A percentile compares a stretch with the other conserved stretches of the same genome.
Conservation (phyloP, 129 eudicot genomes). For the Chrysanthemum seticuspe region DNA sequence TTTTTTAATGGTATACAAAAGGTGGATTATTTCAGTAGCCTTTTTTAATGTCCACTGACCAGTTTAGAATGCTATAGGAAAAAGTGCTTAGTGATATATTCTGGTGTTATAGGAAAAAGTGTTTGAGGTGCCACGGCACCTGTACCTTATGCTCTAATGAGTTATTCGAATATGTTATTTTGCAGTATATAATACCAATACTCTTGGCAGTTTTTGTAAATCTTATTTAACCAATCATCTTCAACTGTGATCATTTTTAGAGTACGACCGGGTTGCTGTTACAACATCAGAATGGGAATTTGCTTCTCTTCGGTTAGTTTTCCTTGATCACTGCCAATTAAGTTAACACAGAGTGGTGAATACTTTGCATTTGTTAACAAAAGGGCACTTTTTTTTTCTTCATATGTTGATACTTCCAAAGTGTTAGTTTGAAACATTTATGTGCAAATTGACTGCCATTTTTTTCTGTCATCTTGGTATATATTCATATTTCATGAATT, state of each 20-base stretch:
- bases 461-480: neutral
- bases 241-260: conserved; percentile 24
- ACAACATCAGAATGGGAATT: conserved; percentile 42
- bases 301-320: conserved; percentile 56
- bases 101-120: neutral
- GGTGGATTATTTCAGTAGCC: neutral
- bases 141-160: no score
- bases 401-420: neutral
- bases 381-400: neutral
- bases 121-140: no score
- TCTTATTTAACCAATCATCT: conserved; percentile 3
- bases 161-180: neutral
- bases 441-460: neutral
- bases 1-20: no score
- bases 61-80: neutral
- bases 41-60: neutral
- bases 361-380: conserved; percentile 9
- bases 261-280: neutral
- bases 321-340: neutral
- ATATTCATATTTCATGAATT: conserved; percentile 8
- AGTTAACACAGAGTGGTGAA: neutral
- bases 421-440: neutral
- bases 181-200: neutral
- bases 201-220: neutral
- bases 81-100: neutral